Percentiles rank a stretch among this genome's conserved stretches.
These are phyloP conservation scores for Claviceps spartinae DNA, from an alignment of 2,329 filamentous ascomycete species.

Conservation along the genomic window DNA sequence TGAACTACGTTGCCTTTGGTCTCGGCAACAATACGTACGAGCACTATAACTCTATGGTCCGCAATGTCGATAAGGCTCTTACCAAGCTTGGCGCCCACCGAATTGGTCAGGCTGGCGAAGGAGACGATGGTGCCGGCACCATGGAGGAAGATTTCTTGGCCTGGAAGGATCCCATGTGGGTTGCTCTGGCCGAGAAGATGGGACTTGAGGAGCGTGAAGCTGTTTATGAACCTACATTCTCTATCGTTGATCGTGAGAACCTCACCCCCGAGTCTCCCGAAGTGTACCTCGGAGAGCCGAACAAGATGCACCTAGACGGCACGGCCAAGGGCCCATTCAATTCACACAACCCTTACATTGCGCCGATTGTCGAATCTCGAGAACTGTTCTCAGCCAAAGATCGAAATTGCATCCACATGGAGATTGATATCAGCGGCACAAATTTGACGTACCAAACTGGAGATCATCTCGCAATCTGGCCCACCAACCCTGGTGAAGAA, in stretches of 20 bases:
- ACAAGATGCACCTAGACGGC: constrained; percentile 87
- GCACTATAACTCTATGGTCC: constrained; percentile 98
- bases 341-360: constrained; percentile 92
- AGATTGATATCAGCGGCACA: constrained; percentile 79
- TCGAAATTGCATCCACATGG: constrained; percentile 92
- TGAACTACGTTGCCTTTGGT: constrained; percentile 91
- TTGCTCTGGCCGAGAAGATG: constrained; percentile 69
- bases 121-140: constrained; percentile 92
- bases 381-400: constrained; percentile 84
- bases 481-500: constrained; percentile 83
- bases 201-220: constrained; percentile 87
- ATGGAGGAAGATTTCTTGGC: constrained; percentile 99
- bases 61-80: constrained; percentile 72
- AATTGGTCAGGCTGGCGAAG: constrained; percentile 82
- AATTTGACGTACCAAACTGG: constrained; percentile 91
- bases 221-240: constrained; percentile 87
- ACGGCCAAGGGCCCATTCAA: constrained; percentile 80
- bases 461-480: constrained; percentile 96
- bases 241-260: constrained; percentile 61
- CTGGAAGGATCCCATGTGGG: constrained; percentile 99
- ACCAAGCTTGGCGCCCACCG: constrained; percentile 70
- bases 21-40: constrained; percentile 99
- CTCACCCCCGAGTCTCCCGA: constrained; percentile 61
- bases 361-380: constrained; percentile 78
- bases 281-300: constrained; percentile 92